A percentile compares a stretch with the other conserved stretches of the same genome.
phyloP scores from a whole-genome alignment of 192 early-diverging fungal genomes.

The Entomortierella lignicola region DNA sequence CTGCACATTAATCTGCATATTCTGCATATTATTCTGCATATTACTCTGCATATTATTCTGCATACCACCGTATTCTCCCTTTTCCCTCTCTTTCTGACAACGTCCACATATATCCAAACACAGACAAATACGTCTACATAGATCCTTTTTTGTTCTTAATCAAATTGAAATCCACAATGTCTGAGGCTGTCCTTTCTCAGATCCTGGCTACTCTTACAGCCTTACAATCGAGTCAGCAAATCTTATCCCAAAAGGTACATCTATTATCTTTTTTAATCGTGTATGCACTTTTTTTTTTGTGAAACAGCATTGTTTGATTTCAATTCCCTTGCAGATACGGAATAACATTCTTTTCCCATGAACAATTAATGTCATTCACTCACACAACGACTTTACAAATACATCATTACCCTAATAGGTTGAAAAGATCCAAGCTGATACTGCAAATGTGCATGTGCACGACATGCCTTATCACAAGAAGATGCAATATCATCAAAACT shows the following conservation, averaged over 20 bases:
- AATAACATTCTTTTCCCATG: background rate
- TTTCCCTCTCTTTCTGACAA: too few relatives aligned
- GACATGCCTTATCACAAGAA: slow-evolving; percentile 20
- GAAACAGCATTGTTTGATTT: background rate
- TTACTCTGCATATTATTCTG: background rate
- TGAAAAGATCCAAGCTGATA: slow-evolving; percentile 33
- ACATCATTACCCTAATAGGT: slow-evolving; percentile 17
- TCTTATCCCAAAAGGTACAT: slow-evolving; percentile 44
- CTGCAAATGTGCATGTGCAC: slow-evolving; percentile 6
- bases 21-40: too few relatives aligned
- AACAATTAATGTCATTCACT: too few relatives aligned
- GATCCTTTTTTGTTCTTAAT: background rate
- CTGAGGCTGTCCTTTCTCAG: slow-evolving; percentile 42
- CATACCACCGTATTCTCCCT: background rate
- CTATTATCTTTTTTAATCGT: background rate
- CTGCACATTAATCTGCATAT: background rate
- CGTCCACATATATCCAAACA: too few relatives aligned
- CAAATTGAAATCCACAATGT: slow-evolving; percentile 15
- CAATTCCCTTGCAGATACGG: background rate
- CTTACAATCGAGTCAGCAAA: slow-evolving; percentile 36
- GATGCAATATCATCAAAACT: slow-evolving; percentile 26
- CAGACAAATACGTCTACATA: too few relatives aligned
- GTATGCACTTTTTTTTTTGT: background rate
- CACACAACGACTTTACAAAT: too few relatives aligned
- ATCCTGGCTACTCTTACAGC: slow-evolving; percentile 35